These are phyloP conservation scores for Calonectria ilicicola DNA, from an alignment of 2,329 filamentous ascomycete species.

Conservation along the genomic window DNA sequence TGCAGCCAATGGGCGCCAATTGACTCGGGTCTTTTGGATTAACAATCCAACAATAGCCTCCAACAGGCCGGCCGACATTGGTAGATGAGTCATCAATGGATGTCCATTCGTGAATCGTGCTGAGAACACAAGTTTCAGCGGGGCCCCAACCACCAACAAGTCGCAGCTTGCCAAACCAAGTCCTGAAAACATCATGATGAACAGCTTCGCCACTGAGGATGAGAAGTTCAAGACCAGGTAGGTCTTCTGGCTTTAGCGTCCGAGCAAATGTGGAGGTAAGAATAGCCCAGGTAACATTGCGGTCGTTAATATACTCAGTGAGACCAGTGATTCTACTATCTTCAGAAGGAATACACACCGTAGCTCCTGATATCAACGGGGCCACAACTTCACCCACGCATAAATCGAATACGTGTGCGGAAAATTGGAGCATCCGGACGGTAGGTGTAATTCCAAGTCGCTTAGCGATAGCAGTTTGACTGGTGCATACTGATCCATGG, in stretches of 20 bases:
- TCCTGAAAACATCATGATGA: slow-evolving; percentile 23
- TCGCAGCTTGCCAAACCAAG: slow-evolving; percentile 31
- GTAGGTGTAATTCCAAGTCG: slow-evolving; percentile 18
- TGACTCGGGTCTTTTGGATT: slow-evolving; percentile 29
- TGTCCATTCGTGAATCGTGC: slow-evolving; percentile 13
- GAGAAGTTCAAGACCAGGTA: slow-evolving; percentile 17
- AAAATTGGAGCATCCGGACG: slow-evolving; percentile 36
- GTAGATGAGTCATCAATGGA: background rate
- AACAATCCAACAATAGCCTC: slow-evolving; percentile 33
- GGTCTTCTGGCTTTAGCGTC: slow-evolving; percentile 28
- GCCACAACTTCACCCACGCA: slow-evolving; percentile 35
- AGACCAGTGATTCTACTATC: slow-evolving; percentile 32
- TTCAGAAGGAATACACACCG: slow-evolving; percentile 40
- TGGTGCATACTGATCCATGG: slow-evolving; percentile 26
- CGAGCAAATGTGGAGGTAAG: slow-evolving; percentile 39
- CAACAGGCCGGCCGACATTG: slow-evolving; percentile 24
- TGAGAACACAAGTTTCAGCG: slow-evolving; percentile 34
- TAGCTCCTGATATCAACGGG: slow-evolving; percentile 28
- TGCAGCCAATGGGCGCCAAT: slow-evolving; percentile 29
- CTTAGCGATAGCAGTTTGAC: slow-evolving; percentile 23
- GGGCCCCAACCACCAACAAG: slow-evolving; percentile 41
- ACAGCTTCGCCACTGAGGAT: slow-evolving; percentile 38
- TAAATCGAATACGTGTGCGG: slow-evolving; percentile 40
- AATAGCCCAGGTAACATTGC: slow-evolving; percentile 32
- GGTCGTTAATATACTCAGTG: slow-evolving; percentile 24